Base-by-base conservation (phyloP, 2,329 filamentous ascomycete genomes). In the Thermothelomyces thermophilus region DNA sequence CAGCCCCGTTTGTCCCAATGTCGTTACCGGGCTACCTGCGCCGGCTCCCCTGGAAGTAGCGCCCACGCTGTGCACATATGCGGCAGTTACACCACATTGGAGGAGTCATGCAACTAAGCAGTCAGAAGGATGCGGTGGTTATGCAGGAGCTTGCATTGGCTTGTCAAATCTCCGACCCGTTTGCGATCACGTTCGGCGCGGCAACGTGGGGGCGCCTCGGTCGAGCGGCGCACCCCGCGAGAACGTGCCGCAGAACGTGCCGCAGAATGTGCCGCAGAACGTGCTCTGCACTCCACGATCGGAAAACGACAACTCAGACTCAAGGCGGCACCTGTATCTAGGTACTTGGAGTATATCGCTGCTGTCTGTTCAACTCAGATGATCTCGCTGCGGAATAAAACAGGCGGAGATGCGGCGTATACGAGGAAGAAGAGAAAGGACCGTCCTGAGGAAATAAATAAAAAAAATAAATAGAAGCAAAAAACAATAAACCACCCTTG, bases 281-380 rank as follows among this genome's bases (percentile, higher is more conserved):
- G 30, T 41, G 39, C 37, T 19, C 19, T 28, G 20, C 16, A 20
- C 22, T 24, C 2, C 24, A 24, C 19, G 9, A n/a, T 17, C 13
- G 9, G 22, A 26, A 16, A 9, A 6, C 20, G 36, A 28, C n/a
- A n/a, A n/a, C n/a, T 26, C 2, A 22, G 37, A 5, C 16, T 28
- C 14, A 3, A 3, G 16, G 34, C 5, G 10, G 13, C 35, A 28
- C 22, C 19, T 49, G n/a, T 34, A 11, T n/a, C n/a, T n/a, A n/a
- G n/a, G n/a, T n/a, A 22, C 6, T 8, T 34, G 9, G n/a, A 45
- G 14, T 19, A 11, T 14, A n/a, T 37, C 11, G 20, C 19, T 43
- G 37, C 14, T 20, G 37, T 33, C 43, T 47, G 48, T 51, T 51
- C 48, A 47, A 51, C 48, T 43, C 48, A 28, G 48, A 33, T 37